These are phyloP conservation scores for Apiosordaria backusii DNA, from an alignment of 495 filamentous ascomycete genomes.

Conservation along the genomic window DNA sequence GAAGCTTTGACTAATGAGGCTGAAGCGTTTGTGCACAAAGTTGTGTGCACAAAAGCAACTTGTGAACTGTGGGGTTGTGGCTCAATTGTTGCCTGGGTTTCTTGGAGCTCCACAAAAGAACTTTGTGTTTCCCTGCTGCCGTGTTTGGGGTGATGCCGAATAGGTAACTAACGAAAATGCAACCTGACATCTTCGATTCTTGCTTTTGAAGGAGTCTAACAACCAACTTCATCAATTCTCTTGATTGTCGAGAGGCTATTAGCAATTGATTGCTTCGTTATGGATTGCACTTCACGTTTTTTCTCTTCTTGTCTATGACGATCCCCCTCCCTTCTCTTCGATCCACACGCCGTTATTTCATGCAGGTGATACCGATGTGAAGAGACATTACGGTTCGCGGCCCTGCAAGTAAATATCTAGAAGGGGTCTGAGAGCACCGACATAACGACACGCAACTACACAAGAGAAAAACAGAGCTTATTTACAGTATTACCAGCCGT, in stretches of 20 bases:
- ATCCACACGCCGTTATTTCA: background rate
- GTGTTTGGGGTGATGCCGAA: background rate
- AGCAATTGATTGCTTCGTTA: background rate
- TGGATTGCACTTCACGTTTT: background rate
- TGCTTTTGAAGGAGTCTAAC: background rate
- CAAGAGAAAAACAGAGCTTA: background rate
- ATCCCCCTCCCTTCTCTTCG: background rate
- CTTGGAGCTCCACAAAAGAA: background rate
- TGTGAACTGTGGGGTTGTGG: slow-evolving; percentile 6
- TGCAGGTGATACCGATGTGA: background rate
- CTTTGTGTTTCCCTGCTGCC: slow-evolving; percentile 5
- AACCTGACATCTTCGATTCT: background rate
- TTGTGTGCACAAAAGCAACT: slow-evolving; percentile 9
- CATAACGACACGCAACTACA: background rate
- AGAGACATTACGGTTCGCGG: background rate
- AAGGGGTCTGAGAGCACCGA: background rate
- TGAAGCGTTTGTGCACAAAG: slow-evolving; percentile 22
- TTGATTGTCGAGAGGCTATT: background rate
- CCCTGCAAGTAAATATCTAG: background rate
- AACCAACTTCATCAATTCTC: background rate
- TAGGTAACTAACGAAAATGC: background rate
- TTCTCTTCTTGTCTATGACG: background rate
- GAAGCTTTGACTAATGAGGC: slow-evolving; percentile 5
- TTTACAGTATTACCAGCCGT: background rate
- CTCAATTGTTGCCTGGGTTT: background rate